Evolutionary conservation across 2,329 filamentous ascomycete genomes (phyloP), one percentile per base, ranked within the genome.

Genomic region (Amesomyces nigricolor): DNA sequence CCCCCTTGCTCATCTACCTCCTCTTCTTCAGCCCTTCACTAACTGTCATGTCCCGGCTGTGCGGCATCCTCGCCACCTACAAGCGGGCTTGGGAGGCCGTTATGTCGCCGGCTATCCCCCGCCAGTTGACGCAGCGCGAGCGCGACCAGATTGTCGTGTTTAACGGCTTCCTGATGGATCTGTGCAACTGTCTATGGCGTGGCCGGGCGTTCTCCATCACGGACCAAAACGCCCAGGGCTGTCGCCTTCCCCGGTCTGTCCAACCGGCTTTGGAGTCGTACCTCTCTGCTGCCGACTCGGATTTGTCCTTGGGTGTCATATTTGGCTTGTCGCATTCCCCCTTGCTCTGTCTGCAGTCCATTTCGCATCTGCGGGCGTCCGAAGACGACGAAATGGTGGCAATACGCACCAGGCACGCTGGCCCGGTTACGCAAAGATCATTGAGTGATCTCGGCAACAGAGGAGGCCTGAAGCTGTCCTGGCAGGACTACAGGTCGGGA

Each of bases 141-240:
- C 75, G 80, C 42, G 71, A 75, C 32, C 81, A 86, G 54, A 80
- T 90, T 40, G 81, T 83, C 60, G 73, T 79, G 22, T 91, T 94
- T 73, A 95, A 95, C 67, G 86, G 86, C 19, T 91, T 87, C 67
- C 78, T 95, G 32, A 91, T 94, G 83, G 90, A 95, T 66, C 79
- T 91, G 32, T 91, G 89, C 74, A 95, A 95, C 67, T 83, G 88
- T 49, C 69, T 94, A 46, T 95, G 89, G 89, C 81, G 89, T 8
- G 81, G 82, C 19, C 81, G 85, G 11, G 89, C 86, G 1, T 86
- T 95, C 57, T 82, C 82, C 56, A 73, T 73, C 11, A 73, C 75
- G 1, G 88, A 92, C 61, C 72, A 78, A n/a, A 84, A 84, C 63
- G 76, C 82, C 2, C 75, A 77, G 51, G 82, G 80, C 8, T 83